Evolutionary conservation across 805 yeast species (phyloP), one percentile per base, ranked within the genome.

Genomic region (Tetrapisispora arboricola): DNA sequence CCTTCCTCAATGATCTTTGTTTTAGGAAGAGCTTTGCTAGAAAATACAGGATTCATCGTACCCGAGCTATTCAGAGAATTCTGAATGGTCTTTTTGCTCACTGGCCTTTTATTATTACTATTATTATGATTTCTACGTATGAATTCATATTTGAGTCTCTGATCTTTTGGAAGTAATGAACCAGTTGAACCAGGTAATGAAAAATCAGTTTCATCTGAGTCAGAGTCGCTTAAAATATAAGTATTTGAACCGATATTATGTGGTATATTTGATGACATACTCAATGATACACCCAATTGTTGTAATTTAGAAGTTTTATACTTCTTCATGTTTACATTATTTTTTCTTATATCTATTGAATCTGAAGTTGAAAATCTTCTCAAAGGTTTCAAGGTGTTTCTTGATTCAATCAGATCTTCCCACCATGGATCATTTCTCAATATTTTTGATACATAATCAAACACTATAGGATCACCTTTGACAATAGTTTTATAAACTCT

Each of bases 351-450:
- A 8, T 57, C 50, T 19, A 61, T 42, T 46, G 65, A 43, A 42
- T 62, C 49, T 50, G 57, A 42, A 25, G 55, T 54, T 0, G 68
- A 60, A 30, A 47, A 65, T 42, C 57, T 47, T 49, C 46, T 51
- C 30, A 44, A 48, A 19, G 59, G 54, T 32, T 42, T 49, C 30
- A 52, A 44, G 3, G 63, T 57, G 5, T 60, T 55, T 43, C 96
- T 71, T 0, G 83, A 78, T 34, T 70, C 75, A 28, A 68, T 64
- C 40, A 86, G 63, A 42, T 80, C 80, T 34, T 63, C 63, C 96
- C 96, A 92, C 96, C 97, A 90, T 39, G 76, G 80, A 42, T 83
- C 88, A n/a, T 68, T 64, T 18, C 64, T 65, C 37, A 90, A 61
- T 0, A 66, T 57, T 12, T 53, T 47, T 36, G 80, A 72, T 8